Evolutionary conservation across 2,329 filamentous ascomycete genomes (phyloP), one percentile per base, ranked within the genome.

Genomic region (Exophiala mesophila): DNA sequence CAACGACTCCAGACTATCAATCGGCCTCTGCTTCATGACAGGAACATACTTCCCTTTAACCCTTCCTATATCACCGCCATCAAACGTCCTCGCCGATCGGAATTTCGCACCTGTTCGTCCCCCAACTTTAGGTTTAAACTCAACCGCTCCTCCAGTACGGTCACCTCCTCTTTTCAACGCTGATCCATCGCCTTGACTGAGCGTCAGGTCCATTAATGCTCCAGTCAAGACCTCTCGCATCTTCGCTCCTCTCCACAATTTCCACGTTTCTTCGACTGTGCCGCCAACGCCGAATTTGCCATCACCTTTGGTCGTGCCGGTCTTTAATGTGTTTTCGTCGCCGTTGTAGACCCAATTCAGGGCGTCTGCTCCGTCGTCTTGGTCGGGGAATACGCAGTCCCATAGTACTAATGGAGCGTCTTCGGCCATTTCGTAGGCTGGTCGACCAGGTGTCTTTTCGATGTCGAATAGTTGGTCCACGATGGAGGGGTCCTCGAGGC

Each of bases 331-430:
- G 12, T 12, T 26, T 28, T 81, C 76, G 50, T 90, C 85, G 31
- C 85, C 85, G 2, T 85, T 74, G 63, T 88, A 85, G 0, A 88
- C 63, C 90, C 92, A 98, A 13, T 80, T 62, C 42, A 96, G 60
- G 0, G 74, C 72, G 60, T 92, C 82, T 29, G 71, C 66, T 18
- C 72, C 63, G 37, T 61, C 60, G 55, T 69, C 59, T 52, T 66
- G 63, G 45, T 71, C 58, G 0, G 87, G 87, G 63, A 96, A 98
- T 23, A 94, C 74, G 65, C 90, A 97, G 66, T 97, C 88, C 90
- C 90, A 97, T 4, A 98, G 77, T 12, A 97, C 92, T 6, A 98
- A 76, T 2, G 92, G 90, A 18, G 82, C 78, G 61, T 97, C 90
- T 36, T 83, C 82, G 1, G 92, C 92, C 80, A 98, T 94, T 58